phyloP scores from a whole-genome alignment of 441 rosid species.

The Eruca vesicaria region DNA sequence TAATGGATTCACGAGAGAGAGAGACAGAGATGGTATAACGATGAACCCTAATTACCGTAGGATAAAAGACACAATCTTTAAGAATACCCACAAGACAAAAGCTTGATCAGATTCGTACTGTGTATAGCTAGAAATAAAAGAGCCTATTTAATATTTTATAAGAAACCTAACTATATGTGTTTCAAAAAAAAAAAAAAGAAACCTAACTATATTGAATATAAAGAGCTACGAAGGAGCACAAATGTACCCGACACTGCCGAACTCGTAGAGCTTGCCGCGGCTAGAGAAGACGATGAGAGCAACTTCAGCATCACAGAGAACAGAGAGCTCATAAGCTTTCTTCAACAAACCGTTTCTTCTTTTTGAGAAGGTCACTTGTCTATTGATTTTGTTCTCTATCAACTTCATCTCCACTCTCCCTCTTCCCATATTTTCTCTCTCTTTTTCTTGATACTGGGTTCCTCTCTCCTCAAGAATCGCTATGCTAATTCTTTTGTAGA shows the following conservation, averaged over 20 bases:
- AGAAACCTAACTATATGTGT: not conserved
- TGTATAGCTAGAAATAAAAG: not conserved
- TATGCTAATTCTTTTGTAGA: not conserved
- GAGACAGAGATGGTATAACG: conserved; percentile 23
- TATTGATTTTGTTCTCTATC: conserved; percentile 72
- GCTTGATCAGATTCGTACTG: conserved; percentile 6
- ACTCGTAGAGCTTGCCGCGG: conserved; percentile 74
- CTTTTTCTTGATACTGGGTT: not conserved
- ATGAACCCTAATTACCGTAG: conserved; percentile 28
- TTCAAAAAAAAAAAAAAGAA: too few species aligned
- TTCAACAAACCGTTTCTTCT: conserved; percentile 65
- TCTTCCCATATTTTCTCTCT: conserved; percentile 54
- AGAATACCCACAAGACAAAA: conserved; percentile 21
- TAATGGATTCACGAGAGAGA: conserved; percentile 24
- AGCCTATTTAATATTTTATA: not conserved
- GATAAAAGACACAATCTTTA: conserved; percentile 19
- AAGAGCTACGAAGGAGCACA: not conserved
- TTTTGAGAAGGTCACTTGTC: conserved; percentile 76
- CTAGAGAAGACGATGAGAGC: conserved; percentile 75
- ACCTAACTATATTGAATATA: not conserved
- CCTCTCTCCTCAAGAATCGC: not conserved
- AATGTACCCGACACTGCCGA: conserved; percentile 56
- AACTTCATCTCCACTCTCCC: conserved; percentile 74
- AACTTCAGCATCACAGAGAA: conserved; percentile 71
- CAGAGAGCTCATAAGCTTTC: conserved; percentile 79